A percentile compares a stretch with the other conserved stretches of the same genome.
phyloP scores from a whole-genome alignment of 2,329 filamentous ascomycete species.

The Trichoderma brevicompactum region DNA sequence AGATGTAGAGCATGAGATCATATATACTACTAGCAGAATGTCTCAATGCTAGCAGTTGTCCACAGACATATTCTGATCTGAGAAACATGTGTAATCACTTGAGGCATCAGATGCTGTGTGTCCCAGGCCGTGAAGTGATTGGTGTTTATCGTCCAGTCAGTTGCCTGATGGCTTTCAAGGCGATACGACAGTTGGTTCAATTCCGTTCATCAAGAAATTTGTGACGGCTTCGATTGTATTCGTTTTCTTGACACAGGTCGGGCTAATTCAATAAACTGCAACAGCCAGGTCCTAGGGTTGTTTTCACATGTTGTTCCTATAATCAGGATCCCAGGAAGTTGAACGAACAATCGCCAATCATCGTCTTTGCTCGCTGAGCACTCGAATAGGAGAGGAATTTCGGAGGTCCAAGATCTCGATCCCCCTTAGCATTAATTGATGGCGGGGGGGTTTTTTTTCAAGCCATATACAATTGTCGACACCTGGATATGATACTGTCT shows the following conservation, averaged over 20 bases:
- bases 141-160: not conserved
- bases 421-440: too few species aligned
- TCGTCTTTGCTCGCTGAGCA: not conserved
- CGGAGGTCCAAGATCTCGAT: not conserved
- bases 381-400: not conserved
- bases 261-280: not conserved
- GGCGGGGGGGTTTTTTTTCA: not conserved
- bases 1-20: slow-evolving; percentile 11
- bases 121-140: not conserved
- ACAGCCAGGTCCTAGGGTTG: not conserved
- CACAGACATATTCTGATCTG: not conserved
- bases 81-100: not conserved
- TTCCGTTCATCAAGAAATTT: not conserved
- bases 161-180: not conserved
- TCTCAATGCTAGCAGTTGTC: not conserved
- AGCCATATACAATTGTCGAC: too few species aligned
- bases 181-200: not conserved
- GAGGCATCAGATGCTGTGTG: not conserved
- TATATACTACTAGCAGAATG: slow-evolving; percentile 11
- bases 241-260: too few species aligned
- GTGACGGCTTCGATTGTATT: not conserved
- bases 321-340: not conserved
- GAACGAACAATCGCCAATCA: not conserved
- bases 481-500: not conserved
- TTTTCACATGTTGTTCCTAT: not conserved